phyloP scores from a whole-genome alignment of 2,329 filamentous ascomycete species.

The Penicillium brevicompactum region DNA sequence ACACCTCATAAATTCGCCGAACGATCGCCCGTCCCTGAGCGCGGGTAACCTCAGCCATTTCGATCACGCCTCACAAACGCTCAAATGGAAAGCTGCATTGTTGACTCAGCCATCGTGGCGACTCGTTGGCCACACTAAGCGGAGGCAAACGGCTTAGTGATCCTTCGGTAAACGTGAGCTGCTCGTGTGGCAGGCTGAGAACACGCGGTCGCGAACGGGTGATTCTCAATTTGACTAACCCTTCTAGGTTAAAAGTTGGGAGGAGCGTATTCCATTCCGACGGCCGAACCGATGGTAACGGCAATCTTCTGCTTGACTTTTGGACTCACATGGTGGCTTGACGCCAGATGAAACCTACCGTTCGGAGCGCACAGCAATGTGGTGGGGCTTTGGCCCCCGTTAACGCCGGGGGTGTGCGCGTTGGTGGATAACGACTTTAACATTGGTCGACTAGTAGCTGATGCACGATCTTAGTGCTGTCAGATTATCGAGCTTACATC shows the following conservation, averaged over 20 bases:
- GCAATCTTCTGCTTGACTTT: slow-evolving; percentile 3
- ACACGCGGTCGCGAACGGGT: slow-evolving; percentile 3
- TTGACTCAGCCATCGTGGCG: slow-evolving; percentile 77
- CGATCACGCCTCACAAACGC: slow-evolving; percentile 22
- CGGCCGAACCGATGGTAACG: slow-evolving; percentile 3
- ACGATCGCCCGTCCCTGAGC: slow-evolving; percentile 7
- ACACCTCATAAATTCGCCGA: background rate
- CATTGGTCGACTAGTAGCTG: slow-evolving; percentile 12
- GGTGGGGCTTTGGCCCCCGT: slow-evolving; percentile 19
- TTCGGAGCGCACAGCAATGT: slow-evolving; percentile 10
- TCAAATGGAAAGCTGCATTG: slow-evolving; percentile 71
- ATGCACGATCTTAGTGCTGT: slow-evolving; percentile 13
- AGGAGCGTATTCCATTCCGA: background rate
- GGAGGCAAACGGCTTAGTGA: slow-evolving; percentile 70
- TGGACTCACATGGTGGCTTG: slow-evolving; percentile 23
- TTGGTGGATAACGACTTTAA: slow-evolving; percentile 10
- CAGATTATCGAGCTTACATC: slow-evolving; percentile 12
- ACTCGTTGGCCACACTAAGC: slow-evolving; percentile 63
- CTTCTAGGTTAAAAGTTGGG: background rate
- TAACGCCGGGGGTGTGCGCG: slow-evolving; percentile 14
- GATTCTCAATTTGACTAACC: slow-evolving; percentile 13
- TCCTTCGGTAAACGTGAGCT: slow-evolving; percentile 82
- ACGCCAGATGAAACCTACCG: slow-evolving; percentile 2
- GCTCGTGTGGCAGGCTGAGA: slow-evolving; percentile 54
- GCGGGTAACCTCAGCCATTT: slow-evolving; percentile 11